A percentile compares a stretch with the other conserved stretches of the same genome.
These are phyloP conservation scores for Malus orientalis DNA, from an alignment of 306 rosid genomes.

Conservation along the genomic window DNA sequence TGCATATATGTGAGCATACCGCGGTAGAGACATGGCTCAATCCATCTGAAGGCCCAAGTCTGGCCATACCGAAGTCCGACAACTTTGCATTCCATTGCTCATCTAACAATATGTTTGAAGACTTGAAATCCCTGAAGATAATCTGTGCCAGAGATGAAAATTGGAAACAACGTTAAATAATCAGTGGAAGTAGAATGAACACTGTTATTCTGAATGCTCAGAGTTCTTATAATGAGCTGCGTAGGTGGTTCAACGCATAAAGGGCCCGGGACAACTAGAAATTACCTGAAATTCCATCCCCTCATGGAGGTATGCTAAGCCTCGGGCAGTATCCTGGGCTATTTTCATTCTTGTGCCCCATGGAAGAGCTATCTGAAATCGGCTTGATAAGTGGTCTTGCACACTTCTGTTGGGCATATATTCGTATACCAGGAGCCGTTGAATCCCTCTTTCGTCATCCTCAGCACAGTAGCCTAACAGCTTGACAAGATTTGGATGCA, in stretches of 20 bases:
- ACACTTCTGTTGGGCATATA: constrained; percentile 59
- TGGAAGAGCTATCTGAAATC: constrained; percentile 36
- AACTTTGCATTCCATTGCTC: constrained; percentile 51
- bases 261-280: neutral
- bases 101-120: constrained; percentile 53
- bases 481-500: constrained; percentile 47
- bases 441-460: constrained; percentile 62
- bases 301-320: constrained; percentile 63
- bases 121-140: constrained; percentile 57
- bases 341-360: constrained; percentile 50
- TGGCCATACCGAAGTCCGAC: constrained; percentile 53
- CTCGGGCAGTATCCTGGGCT: constrained; percentile 58
- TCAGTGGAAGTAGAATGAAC: neutral
- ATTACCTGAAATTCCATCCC: constrained; percentile 67
- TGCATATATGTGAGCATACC: constrained; percentile 14
- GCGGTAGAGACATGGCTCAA: constrained; percentile 48
- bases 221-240: neutral
- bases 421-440: constrained; percentile 44
- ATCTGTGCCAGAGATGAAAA: constrained; percentile 22
- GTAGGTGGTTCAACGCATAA: neutral
- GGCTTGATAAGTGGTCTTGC: constrained; percentile 48
- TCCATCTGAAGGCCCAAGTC: constrained; percentile 56
- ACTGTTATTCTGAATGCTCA: too few species aligned
- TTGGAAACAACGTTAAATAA: neutral
- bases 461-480: constrained; percentile 54